Percentiles rank a stretch among this genome's conserved stretches.
phyloP scores from a whole-genome alignment of 176 grass and related monocot species.

The Oryza nivara region DNA sequence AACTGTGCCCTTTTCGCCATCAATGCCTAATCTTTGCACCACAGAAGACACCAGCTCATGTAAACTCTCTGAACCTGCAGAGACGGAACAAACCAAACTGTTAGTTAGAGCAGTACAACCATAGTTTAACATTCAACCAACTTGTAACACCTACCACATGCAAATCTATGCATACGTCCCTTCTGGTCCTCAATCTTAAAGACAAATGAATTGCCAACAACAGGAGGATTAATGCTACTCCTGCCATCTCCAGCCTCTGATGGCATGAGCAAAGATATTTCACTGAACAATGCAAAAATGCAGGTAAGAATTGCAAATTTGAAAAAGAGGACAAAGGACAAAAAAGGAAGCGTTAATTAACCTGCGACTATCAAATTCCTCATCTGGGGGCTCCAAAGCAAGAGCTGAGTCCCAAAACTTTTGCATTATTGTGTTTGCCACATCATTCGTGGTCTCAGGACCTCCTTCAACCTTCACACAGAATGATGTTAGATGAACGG shows the following conservation, averaged over 20 bases:
- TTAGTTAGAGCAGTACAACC: conserved; percentile 25
- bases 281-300: conserved; percentile 54
- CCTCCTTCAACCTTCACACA: conserved; percentile 72
- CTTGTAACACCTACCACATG: conserved; percentile 68
- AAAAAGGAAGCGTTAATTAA: conserved; percentile 36
- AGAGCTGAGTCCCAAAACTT: conserved; percentile 97
- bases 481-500: conserved; percentile 23
- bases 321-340: conserved; percentile 1
- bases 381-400: conserved; percentile 72
- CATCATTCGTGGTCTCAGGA: conserved; percentile 73
- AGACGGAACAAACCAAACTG: conserved; percentile 14
- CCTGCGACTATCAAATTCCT: conserved; percentile 81
- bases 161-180: conserved; percentile 85
- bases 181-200: conserved; percentile 86
- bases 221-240: conserved; percentile 61
- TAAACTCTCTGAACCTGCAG: conserved; percentile 70
- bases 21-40: conserved; percentile 59
- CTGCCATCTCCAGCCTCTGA: conserved; percentile 68
- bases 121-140: conserved; percentile 27
- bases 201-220: conserved; percentile 69
- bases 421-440: conserved; percentile 83
- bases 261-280: conserved; percentile 70
- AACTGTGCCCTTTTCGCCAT: conserved; percentile 48
- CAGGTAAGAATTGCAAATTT: conserved; percentile 12
- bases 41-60: conserved; percentile 65